Evolutionary conservation across 2,329 filamentous ascomycete species (phyloP), one percentile per base, ranked within the genome.

Genomic region (Sarocladiaceae sp.): DNA sequence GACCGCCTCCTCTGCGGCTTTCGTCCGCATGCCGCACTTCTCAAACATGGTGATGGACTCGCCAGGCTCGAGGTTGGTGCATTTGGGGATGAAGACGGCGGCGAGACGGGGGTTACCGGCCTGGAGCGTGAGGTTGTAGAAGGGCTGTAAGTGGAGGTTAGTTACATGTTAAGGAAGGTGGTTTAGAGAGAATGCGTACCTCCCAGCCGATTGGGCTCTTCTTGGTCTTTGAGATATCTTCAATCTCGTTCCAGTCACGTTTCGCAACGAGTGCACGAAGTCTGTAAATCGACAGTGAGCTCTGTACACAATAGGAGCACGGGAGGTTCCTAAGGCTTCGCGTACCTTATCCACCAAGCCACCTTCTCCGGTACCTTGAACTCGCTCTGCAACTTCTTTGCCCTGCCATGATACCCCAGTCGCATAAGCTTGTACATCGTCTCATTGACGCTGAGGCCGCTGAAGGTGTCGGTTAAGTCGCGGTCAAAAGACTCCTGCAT

Each of bases 161-260:
- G 34, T 24, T 9, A 29, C 18, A 33, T 34, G 3, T 4, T 21
- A 33, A 39, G 15, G 19, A 16, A 19, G 16, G 12, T 4, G 18
- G 32, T 4, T 16, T 11, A 23, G 21, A 9, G 19, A 24, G 6
- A 29, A 23, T 21, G 68, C 80, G 72, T 65, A 88, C 85, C 78
- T 95, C 88, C 93, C 93, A 98, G 10, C 91, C 91, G 59, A 98
- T 97, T 1, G 91, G 88, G 47, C 85, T 93, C 64, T 90, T 95
- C 58, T 86, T 79, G 57, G 74, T 76, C 58, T 83, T 85, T 27
- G 80, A 78, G 53, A 88, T 78, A 54, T 96, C 90, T 61, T 97
- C 90, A 47, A 98, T 76, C 61, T 96, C 91, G 43, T 79, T 82
- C 89, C 90, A 98, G 58, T 95, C 87, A 45, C 93, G 78, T 60